Base-by-base conservation (phyloP, 805 yeast genomes). In the Nakazawaea siamensis region DNA sequence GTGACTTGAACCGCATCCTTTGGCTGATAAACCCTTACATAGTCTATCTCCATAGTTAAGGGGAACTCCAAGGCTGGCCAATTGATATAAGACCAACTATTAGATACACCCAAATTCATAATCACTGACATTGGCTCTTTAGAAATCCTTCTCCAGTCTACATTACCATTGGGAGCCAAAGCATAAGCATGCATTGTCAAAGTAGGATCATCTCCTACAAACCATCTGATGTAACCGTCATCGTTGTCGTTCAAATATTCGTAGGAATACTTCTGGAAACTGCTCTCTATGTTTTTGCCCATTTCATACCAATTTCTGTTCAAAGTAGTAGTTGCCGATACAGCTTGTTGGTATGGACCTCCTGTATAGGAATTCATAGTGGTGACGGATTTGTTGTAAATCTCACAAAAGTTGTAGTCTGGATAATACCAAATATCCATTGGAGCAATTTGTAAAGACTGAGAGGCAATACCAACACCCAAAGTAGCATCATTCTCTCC, bases 371-470 rank as follows among this genome's bases (percentile, higher is more conserved):
- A 51, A 43, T 63, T 64, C 65, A 68, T 62, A 12, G 60, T 42
- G 2, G 74, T 62, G 20, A 61, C 54, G 13, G 64, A 52, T 5
- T 27, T 24, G 44, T 69, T 64, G 43, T 66, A 49, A 27, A 69
- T 49, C 29, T 60, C 65, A 28, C 68, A 50, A 40, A 58, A 69
- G 39, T 62, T 58, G 47, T 68, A 68, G 46, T 69, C 73, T 3
- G 76, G 72, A 43, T 49, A 51, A 43, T 68, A 69, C 76, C 76
- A 69, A 27, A 68, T 58, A 47, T 69, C 74, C 48, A 55, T 57
- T 1, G 75, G 76, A 7, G 76, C 76, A 41, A 69, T 51, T 50
- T 69, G 74, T 39, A 63, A 54, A 1, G 75, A 66, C 42, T 68
- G 76, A 1, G 73, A 66, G 3, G 63, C 73, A 20, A 65, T 57